phyloP scores from a whole-genome alignment of 495 filamentous ascomycete species.

The Diplogelasinospora grovesii region DNA sequence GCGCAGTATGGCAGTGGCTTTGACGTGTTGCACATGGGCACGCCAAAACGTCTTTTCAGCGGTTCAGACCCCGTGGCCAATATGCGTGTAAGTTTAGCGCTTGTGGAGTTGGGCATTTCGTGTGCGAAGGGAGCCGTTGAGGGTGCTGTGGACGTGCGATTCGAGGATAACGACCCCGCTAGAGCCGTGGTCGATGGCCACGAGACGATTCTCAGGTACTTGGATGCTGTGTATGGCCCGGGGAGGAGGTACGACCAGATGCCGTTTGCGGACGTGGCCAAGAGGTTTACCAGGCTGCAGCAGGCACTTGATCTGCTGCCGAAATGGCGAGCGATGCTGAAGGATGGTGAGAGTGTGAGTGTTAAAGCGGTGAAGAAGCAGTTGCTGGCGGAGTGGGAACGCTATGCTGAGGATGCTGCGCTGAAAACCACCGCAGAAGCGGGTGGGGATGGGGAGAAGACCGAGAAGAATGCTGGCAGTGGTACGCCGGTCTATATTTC shows the following conservation, averaged over 20 bases:
- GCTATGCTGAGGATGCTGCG: slow-evolving; percentile 21
- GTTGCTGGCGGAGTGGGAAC: slow-evolving; percentile 18
- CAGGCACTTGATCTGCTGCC: slow-evolving; percentile 31
- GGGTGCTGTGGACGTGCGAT: slow-evolving; percentile 31
- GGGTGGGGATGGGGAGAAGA: not conserved
- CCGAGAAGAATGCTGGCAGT: not conserved
- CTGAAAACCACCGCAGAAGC: not conserved
- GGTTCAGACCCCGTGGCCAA: slow-evolving; percentile 52
- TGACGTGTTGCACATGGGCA: slow-evolving; percentile 71
- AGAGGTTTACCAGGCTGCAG: slow-evolving; percentile 30
- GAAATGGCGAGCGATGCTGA: slow-evolving; percentile 21
- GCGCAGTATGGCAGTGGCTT: slow-evolving; percentile 73
- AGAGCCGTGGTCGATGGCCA: slow-evolving; percentile 42
- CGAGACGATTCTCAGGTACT: slow-evolving; percentile 47
- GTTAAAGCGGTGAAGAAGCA: slow-evolving; percentile 5
- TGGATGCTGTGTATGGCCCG: slow-evolving; percentile 43
- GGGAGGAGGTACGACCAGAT: slow-evolving; percentile 23
- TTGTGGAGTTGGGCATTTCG: slow-evolving; percentile 53
- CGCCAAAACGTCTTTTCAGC: slow-evolving; percentile 46
- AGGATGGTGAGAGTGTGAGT: not conserved
- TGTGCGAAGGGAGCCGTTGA: slow-evolving; percentile 45
- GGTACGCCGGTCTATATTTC: slow-evolving; percentile 39
- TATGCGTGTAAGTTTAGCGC: slow-evolving; percentile 47
- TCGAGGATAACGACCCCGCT: slow-evolving; percentile 47
- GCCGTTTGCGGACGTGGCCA: slow-evolving; percentile 26